These are phyloP conservation scores for Nicotiana attenuata DNA, from an alignment of 257 asterid species.

Conservation along the genomic window DNA sequence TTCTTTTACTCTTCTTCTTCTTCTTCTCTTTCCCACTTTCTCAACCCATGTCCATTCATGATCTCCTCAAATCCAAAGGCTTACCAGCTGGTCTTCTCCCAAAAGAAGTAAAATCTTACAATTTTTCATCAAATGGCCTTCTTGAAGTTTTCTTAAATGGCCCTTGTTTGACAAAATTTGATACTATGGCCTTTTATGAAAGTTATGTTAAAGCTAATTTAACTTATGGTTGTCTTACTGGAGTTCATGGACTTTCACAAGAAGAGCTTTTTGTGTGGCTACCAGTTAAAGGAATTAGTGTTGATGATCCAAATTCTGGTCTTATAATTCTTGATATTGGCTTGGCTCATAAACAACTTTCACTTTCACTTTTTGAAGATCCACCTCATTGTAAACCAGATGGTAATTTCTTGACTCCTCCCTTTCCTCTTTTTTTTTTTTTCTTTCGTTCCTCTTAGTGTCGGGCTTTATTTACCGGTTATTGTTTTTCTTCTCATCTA, in stretches of 20 bases:
- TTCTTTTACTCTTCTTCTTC: slow-evolving; percentile 2
- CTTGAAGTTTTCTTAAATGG: slow-evolving; percentile 41
- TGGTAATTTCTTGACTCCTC: not conserved
- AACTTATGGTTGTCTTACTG: slow-evolving; percentile 34
- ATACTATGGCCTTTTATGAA: slow-evolving; percentile 42
- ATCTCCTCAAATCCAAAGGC: slow-evolving; percentile 37
- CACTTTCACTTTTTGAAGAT: slow-evolving; percentile 44
- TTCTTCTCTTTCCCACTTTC: slow-evolving; percentile 10
- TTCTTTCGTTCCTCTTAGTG: not conserved
- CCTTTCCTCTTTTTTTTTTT: not conserved
- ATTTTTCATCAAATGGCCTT: slow-evolving; percentile 29
- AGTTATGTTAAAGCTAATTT: slow-evolving; percentile 34
- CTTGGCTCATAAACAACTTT: slow-evolving; percentile 45
- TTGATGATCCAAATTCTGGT: slow-evolving; percentile 43
- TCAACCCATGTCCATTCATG: slow-evolving; percentile 35
- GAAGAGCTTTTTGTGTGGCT: slow-evolving; percentile 58
- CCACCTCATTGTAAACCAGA: slow-evolving; percentile 37
- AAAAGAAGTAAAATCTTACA: slow-evolving; percentile 38
- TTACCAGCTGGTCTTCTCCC: slow-evolving; percentile 50
- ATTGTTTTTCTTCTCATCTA: no score
- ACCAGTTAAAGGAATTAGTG: slow-evolving; percentile 42
- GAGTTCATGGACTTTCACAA: slow-evolving; percentile 42
- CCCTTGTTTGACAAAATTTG: slow-evolving; percentile 46
- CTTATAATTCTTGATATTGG: slow-evolving; percentile 49
- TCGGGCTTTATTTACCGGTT: no score